Evolutionary conservation across 225 moss, liverwort and hornwort genomes (phyloP).

Genomic region (Marchantia paleacea): DNA sequence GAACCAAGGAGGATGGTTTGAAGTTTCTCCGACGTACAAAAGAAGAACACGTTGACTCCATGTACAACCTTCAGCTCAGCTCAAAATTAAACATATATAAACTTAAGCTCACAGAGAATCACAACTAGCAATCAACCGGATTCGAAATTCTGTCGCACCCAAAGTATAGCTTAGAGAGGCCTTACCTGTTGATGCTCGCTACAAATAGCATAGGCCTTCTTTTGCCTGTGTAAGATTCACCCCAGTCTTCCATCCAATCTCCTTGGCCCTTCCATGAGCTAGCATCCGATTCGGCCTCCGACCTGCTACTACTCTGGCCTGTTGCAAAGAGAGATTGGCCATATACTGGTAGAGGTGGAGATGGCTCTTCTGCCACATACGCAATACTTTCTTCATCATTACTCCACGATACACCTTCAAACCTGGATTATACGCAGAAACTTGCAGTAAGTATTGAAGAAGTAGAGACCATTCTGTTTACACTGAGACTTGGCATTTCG

Average conservation of each 20-base stretch:
- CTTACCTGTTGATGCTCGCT: slow-evolving; percentile 66
- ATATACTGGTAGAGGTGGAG: slow-evolving; percentile 62
- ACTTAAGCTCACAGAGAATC: too few species aligned
- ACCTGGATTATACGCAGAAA: slow-evolving; percentile 44
- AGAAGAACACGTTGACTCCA: neutral
- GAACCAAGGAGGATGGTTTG: slow-evolving; percentile 30
- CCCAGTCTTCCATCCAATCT: slow-evolving; percentile 99
- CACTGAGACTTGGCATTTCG: neutral
- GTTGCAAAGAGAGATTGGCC: slow-evolving; percentile 56
- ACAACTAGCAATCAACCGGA: neutral
- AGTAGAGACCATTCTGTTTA: neutral
- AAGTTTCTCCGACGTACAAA: neutral
- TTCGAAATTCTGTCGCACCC: neutral
- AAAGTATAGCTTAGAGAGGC: neutral
- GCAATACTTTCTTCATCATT: slow-evolving; percentile 75
- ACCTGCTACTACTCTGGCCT: slow-evolving; percentile 55
- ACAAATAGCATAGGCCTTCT: slow-evolving; percentile 83
- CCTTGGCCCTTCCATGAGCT: slow-evolving; percentile 99
- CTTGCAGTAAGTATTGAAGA: neutral
- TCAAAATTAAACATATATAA: too few species aligned
- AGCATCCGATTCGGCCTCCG: slow-evolving; percentile 50
- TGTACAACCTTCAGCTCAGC: neutral
- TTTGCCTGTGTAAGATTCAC: slow-evolving; percentile 89
- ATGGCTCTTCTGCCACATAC: slow-evolving; percentile 90
- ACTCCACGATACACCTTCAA: slow-evolving; percentile 97